These are phyloP conservation scores for Platanthera zijinensis DNA, from an alignment of 106 monocot genomes.

Conservation along the genomic window DNA sequence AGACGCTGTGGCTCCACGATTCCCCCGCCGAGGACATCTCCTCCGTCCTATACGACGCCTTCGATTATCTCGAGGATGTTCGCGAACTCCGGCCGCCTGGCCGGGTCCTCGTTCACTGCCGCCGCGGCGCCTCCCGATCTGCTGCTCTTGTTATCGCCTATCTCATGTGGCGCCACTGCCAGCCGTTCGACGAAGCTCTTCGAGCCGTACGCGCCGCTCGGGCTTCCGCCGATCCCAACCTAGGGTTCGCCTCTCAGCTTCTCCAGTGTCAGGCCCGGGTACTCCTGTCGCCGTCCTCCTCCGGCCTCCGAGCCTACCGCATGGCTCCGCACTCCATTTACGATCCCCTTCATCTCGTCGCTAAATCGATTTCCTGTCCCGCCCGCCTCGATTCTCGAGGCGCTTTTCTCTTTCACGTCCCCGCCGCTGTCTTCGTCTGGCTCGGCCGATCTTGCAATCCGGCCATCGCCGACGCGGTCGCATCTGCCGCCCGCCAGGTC, in stretches of 20 bases:
- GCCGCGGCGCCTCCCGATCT: conserved; percentile 59
- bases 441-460: conserved; percentile 39
- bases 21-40: conserved; percentile 69
- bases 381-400: conserved; percentile 57
- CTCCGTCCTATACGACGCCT: conserved; percentile 64
- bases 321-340: conserved; percentile 60
- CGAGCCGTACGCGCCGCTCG: conserved; percentile 43
- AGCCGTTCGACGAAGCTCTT: conserved; percentile 54
- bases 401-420: conserved; percentile 50
- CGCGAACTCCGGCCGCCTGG: conserved; percentile 11
- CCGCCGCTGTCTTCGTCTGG: conserved; percentile 55
- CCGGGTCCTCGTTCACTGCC: conserved; percentile 70
- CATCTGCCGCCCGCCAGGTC: conserved; percentile 44
- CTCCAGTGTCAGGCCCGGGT: conserved; percentile 49
- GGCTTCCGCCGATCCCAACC: conserved; percentile 55
- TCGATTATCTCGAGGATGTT: conserved; percentile 69
- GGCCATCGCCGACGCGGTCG: conserved; percentile 39
- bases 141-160: conserved; percentile 67
- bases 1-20: conserved; percentile 70
- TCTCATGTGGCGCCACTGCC: conserved; percentile 53
- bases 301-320: conserved; percentile 14
- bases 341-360: conserved; percentile 72
- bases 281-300: conserved; percentile 18
- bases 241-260: conserved; percentile 75
- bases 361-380: conserved; percentile 31